A percentile compares a stretch with the other conserved stretches of the same genome.
Evolutionary conservation across 192 early-diverging fungal genomes (phyloP).

Genomic region (Obelidium mucronatum): DNA sequence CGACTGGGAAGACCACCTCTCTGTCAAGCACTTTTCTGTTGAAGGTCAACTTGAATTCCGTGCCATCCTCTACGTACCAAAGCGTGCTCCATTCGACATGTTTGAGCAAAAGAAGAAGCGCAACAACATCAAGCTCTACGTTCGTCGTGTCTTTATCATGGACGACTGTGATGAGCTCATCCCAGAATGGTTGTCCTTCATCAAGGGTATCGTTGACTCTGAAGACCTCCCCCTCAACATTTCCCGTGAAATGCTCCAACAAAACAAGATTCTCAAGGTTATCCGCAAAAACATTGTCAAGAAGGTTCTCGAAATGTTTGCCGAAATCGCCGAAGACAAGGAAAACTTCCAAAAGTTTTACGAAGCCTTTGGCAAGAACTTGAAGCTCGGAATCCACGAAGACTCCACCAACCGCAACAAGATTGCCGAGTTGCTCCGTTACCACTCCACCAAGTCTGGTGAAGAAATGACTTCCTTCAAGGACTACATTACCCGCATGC

Average conservation of each 20-base stretch:
- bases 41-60: conserved; percentile 99
- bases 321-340: conserved; percentile 96
- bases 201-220: conserved; percentile 99
- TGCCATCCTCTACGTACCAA: conserved; percentile 96
- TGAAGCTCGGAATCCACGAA: conserved; percentile 99
- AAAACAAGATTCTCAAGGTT: conserved; percentile 99
- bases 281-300: conserved; percentile 99
- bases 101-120: conserved; percentile 99
- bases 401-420: conserved; percentile 96
- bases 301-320: conserved; percentile 99
- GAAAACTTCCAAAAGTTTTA: conserved; percentile 99
- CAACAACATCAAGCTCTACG: conserved; percentile 99
- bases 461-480: conserved; percentile 98
- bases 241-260: conserved; percentile 99
- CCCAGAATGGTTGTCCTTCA: conserved; percentile 98
- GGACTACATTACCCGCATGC: conserved; percentile 99
- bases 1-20: conserved; percentile 98
- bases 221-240: conserved; percentile 99
- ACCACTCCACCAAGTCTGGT: conserved; percentile 97
- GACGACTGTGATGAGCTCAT: conserved; percentile 99
- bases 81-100: conserved; percentile 96
- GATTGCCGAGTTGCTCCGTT: conserved; percentile 96
- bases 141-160: conserved; percentile 99
- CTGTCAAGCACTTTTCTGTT: conserved; percentile 98
- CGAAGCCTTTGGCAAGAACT: conserved; percentile 98